Conservation (phyloP, 2,329 filamentous ascomycete species). For the Penicillium sp. region DNA sequence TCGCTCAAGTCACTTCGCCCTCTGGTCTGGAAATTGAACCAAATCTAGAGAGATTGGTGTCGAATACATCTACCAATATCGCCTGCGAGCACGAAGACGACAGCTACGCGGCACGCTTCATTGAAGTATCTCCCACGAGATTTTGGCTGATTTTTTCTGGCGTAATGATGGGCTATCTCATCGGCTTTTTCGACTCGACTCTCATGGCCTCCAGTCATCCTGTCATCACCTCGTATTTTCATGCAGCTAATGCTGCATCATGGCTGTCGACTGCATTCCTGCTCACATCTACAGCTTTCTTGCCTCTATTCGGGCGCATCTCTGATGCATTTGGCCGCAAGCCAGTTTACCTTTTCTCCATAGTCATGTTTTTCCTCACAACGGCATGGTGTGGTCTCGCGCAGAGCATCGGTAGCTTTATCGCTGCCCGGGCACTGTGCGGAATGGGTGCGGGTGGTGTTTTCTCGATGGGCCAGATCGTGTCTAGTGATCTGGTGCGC, state of each 20-base stretch:
- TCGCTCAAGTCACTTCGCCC: constrained; percentile 28
- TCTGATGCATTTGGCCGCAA: constrained; percentile 73
- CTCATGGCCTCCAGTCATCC: constrained; percentile 80
- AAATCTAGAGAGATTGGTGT: constrained; percentile 23
- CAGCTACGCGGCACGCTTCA: constrained; percentile 34
- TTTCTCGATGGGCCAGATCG: constrained; percentile 63
- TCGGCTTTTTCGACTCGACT: constrained; percentile 68
- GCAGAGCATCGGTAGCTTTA: constrained; percentile 67
- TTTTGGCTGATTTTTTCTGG: constrained; percentile 65
- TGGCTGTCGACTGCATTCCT: constrained; percentile 80
- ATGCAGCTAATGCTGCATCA: constrained; percentile 72
- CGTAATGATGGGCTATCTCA: constrained; percentile 58
- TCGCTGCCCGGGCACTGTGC: constrained; percentile 67
- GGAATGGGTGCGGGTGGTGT: constrained; percentile 72
- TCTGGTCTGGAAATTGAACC: constrained; percentile 28
- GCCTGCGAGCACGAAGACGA: constrained; percentile 11
- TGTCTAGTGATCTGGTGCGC: constrained; percentile 66
- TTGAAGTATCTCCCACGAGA: constrained; percentile 40
- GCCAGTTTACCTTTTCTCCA: constrained; percentile 62
- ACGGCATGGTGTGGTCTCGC: constrained; percentile 71
- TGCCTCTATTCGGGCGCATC: constrained; percentile 70
- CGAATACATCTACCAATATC: constrained; percentile 8
- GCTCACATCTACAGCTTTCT: constrained; percentile 71
- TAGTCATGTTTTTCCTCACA: constrained; percentile 61
- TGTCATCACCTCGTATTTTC: constrained; percentile 77